Base-by-base conservation (phyloP, 805 yeast species). In the Starmera pachycereana region DNA sequence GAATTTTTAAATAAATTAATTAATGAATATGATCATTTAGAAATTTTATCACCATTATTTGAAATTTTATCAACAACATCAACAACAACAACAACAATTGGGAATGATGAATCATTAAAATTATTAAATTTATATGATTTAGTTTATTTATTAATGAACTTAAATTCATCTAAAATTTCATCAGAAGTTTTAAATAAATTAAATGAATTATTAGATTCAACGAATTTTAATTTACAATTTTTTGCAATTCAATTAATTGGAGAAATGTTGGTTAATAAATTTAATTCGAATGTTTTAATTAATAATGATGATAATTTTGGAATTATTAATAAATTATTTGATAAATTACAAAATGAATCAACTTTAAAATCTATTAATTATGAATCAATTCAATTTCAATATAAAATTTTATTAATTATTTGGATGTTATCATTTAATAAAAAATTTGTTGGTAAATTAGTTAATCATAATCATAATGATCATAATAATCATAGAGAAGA, bases 351-450 rank as follows among this genome's bases (percentile, higher is more conserved):
- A 41, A 62, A 64, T 37, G 60, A 65, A 35, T 53, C 62, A 30
- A 46, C 49, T 11, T 42, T 54, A 14, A 54, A 49, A 39, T 42
- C 58, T 6, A 8, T 8, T 7, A 22, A 22, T 22, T 55, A 56
- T 22, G 58, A 61, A 10, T 43, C 53, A 32, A 53, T 61, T 33
- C 98, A 92, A 66, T 72, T 87, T 50, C 88, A 82, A 58, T 92
- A 92, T 63, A 75, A 84, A 52, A 69, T 81, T 6, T 71, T 90
- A 47, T 69, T 92, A 56, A 69, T 81, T 18, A 66, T 86, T 36
- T 92, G 98, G 98, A 68, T 88, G 39, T 67, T 87, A 45, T 77
- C 95, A 4, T 92, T 90, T 64, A 81, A 76, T 57, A 60, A 60
- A n/a, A 47, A 56, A 36, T 68, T 77, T 32, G 71, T 78, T 43